A percentile compares a stretch with the other conserved stretches of the same genome.
These are phyloP conservation scores for Camelina laxa DNA, from an alignment of 345 rosid genomes.

Conservation along the genomic window DNA sequence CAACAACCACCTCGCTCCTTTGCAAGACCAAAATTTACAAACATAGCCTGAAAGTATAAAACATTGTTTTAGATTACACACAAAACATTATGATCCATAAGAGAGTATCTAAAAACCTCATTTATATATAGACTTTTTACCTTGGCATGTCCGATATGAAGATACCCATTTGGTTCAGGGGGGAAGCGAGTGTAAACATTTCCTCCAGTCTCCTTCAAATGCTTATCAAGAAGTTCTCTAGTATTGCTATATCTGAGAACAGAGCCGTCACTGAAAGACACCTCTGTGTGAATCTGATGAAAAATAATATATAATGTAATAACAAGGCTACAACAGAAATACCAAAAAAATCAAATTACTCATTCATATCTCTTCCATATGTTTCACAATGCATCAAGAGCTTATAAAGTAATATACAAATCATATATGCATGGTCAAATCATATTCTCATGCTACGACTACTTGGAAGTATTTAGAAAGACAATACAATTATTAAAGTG, in stretches of 20 bases:
- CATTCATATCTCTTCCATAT: too few species aligned
- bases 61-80: not conserved
- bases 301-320: not conserved
- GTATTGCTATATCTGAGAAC: slow-evolving; percentile 81
- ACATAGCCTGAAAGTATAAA: slow-evolving; percentile 73
- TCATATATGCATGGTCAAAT: not conserved
- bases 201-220: slow-evolving; percentile 70
- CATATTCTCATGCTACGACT: not conserved
- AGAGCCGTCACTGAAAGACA: slow-evolving; percentile 71
- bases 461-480: not conserved
- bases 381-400: not conserved
- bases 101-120: slow-evolving; percentile 10
- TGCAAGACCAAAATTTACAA: slow-evolving; percentile 89
- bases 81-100: not conserved
- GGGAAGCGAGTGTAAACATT: slow-evolving; percentile 86
- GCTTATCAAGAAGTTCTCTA: slow-evolving; percentile 77
- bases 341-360: not conserved
- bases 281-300: slow-evolving; percentile 79
- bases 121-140: slow-evolving; percentile 45
- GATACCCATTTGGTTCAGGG: slow-evolving; percentile 98
- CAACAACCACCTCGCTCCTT: slow-evolving; percentile 86
- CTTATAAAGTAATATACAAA: not conserved
- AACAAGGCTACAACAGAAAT: not conserved
- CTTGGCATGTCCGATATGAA: slow-evolving; percentile 97
- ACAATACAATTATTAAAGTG: not conserved